phyloP scores from a whole-genome alignment of 768 basidiomycete genomes.

The Amanita muscaria region DNA sequence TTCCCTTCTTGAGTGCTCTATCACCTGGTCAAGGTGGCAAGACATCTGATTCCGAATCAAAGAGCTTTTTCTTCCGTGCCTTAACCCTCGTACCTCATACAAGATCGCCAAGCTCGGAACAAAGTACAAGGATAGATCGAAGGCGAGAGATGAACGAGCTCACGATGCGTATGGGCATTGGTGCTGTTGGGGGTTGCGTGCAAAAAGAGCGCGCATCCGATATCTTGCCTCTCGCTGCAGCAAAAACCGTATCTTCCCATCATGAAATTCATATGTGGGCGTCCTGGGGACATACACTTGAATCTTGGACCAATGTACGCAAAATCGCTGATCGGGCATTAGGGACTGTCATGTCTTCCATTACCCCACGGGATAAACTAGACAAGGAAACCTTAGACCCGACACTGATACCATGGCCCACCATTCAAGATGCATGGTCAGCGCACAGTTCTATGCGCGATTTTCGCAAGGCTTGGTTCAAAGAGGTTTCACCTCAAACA shows the following conservation, averaged over 20 bases:
- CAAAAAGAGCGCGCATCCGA: slow-evolving; percentile 29
- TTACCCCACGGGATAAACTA: slow-evolving; percentile 12
- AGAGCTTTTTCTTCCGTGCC: slow-evolving; percentile 50
- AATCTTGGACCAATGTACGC: slow-evolving; percentile 60
- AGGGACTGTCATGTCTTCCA: slow-evolving; percentile 47
- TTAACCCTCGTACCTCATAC: slow-evolving; percentile 58
- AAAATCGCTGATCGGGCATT: slow-evolving; percentile 72
- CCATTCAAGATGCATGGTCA: slow-evolving; percentile 59
- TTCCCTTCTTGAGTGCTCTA: slow-evolving; percentile 23
- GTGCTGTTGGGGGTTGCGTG: slow-evolving; percentile 61
- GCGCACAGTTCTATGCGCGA: slow-evolving; percentile 40
- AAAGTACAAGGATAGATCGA: slow-evolving; percentile 45
- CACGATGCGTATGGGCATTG: slow-evolving; percentile 77
- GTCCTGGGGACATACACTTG: slow-evolving; percentile 64
- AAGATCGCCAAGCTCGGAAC: slow-evolving; percentile 49
- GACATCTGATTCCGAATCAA: slow-evolving; percentile 17
- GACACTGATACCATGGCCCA: slow-evolving; percentile 58
- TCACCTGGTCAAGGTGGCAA: slow-evolving; percentile 13
- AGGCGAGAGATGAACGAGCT: slow-evolving; percentile 74
- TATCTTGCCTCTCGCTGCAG: slow-evolving; percentile 9
- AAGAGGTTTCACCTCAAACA: slow-evolving; percentile 7
- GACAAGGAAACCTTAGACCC: slow-evolving; percentile 41
- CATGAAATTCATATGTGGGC: slow-evolving; percentile 34
- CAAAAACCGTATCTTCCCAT: background rate
- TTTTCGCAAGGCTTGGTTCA: slow-evolving; percentile 49